Percentiles rank a stretch among this genome's conserved stretches.
Conservation (phyloP, 2,329 filamentous ascomycete genomes). For the Exserohilum turcica region DNA sequence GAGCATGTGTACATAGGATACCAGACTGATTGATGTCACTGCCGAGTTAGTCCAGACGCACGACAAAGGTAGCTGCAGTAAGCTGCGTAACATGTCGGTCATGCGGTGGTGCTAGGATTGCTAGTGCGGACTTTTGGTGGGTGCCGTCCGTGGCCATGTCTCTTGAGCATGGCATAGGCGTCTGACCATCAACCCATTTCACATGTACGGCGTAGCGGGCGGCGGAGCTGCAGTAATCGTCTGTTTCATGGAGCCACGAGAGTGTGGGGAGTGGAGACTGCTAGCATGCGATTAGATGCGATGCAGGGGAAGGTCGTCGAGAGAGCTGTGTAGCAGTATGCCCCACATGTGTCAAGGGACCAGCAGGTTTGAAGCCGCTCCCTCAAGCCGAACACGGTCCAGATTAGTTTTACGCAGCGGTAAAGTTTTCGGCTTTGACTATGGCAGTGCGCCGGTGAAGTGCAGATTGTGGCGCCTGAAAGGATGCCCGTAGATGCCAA, state of each 20-base stretch:
- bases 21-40: slow-evolving; percentile 1
- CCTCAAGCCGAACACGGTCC: slow-evolving; percentile 2
- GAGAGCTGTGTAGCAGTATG: slow-evolving; percentile 2
- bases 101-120: neutral
- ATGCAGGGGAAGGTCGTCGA: slow-evolving; percentile 10
- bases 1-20: slow-evolving; percentile 3
- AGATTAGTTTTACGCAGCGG: slow-evolving; percentile 10
- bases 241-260: slow-evolving; percentile 5
- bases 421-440: slow-evolving; percentile 4
- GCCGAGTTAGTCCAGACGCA: slow-evolving; percentile 1
- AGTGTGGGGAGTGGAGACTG: slow-evolving; percentile 1
- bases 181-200: neutral
- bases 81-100: neutral
- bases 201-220: slow-evolving; percentile 5
- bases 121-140: slow-evolving; percentile 1
- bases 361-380: neutral
- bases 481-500: neutral
- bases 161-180: neutral
- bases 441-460: slow-evolving; percentile 1
- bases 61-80: slow-evolving; percentile 6
- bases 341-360: slow-evolving; percentile 13
- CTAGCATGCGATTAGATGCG: slow-evolving; percentile 1
- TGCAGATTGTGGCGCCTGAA: slow-evolving; percentile 4
- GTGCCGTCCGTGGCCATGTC: neutral
- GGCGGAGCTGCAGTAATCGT: neutral